A percentile compares a stretch with the other conserved stretches of the same genome.
These are phyloP conservation scores for Russula sp. DNA, from an alignment of 768 basidiomycete genomes.

Conservation along the genomic window DNA sequence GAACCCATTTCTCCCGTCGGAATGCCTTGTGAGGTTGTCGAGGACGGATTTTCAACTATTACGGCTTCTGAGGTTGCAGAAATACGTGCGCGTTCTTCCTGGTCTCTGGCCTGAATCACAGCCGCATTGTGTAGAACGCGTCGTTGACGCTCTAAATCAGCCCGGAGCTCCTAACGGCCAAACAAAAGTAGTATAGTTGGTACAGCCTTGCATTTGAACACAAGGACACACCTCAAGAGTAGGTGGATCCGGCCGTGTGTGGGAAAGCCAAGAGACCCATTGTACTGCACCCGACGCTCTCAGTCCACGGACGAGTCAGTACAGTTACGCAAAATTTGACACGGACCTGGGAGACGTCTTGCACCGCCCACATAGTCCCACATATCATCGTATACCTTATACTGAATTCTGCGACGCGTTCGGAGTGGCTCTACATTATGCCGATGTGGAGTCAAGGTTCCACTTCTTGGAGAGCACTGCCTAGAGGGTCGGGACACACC, in stretches of 20 bases:
- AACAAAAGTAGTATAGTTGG: not conserved
- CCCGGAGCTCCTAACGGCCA: constrained; percentile 18
- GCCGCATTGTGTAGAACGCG: constrained; percentile 21
- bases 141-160: constrained; percentile 19
- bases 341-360: constrained; percentile 22
- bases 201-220: constrained; percentile 5
- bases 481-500: constrained; percentile 8
- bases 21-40: not conserved
- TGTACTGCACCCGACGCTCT: constrained; percentile 15
- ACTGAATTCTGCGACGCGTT: constrained; percentile 18
- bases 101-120: constrained; percentile 19
- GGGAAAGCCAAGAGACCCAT: constrained; percentile 23
- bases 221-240: constrained; percentile 14
- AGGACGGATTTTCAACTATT: not conserved
- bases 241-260: constrained; percentile 18
- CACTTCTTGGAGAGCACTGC: not conserved
- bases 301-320: constrained; percentile 2
- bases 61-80: not conserved
- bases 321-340: not conserved
- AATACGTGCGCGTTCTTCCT: constrained; percentile 14
- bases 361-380: constrained; percentile 20
- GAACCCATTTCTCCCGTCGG: not conserved
- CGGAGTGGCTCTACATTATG: constrained; percentile 7
- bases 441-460: not conserved
- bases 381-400: constrained; percentile 19